phyloP scores from a whole-genome alignment of 2,329 filamentous ascomycete genomes.

The Epicoccum sorghinum region DNA sequence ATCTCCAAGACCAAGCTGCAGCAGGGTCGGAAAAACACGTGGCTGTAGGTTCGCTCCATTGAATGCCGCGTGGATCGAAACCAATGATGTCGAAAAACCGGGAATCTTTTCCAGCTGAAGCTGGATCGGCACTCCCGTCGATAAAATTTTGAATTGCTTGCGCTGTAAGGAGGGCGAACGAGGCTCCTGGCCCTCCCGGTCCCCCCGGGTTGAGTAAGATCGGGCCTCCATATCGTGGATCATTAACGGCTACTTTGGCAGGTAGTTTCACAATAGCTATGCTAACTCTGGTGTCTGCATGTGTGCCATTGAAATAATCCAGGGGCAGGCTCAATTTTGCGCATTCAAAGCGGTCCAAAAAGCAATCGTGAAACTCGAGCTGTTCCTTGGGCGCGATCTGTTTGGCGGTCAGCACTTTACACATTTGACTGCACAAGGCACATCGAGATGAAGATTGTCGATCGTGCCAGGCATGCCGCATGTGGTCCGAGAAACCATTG shows the following conservation, averaged over 20 bases:
- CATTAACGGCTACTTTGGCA: constrained; percentile 42
- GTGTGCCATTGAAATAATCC: constrained; percentile 47
- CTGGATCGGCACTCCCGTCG: constrained; percentile 28
- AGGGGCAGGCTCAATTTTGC: constrained; percentile 44
- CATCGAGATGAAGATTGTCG: not conserved
- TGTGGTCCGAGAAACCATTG: not conserved
- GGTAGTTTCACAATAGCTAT: constrained; percentile 42
- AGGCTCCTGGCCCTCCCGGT: constrained; percentile 50
- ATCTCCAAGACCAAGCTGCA: constrained; percentile 44
- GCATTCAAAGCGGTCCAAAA: constrained; percentile 36
- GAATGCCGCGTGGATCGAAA: constrained; percentile 55
- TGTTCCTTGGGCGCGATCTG: constrained; percentile 34
- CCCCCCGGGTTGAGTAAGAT: constrained; percentile 54
- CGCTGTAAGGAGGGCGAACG: constrained; percentile 34
- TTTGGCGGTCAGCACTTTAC: constrained; percentile 19
- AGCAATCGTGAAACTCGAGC: constrained; percentile 42
- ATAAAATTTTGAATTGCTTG: constrained; percentile 35
- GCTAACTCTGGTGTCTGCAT: constrained; percentile 35
- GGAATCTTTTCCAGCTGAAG: constrained; percentile 20
- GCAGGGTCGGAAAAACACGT: constrained; percentile 42
- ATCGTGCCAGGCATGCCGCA: constrained; percentile 3
- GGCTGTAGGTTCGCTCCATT: constrained; percentile 42
- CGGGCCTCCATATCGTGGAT: constrained; percentile 50
- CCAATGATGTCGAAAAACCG: constrained; percentile 53
- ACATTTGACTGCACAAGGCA: not conserved